phyloP scores from a whole-genome alignment of 495 filamentous ascomycete species.

The Trichoderma erinaceum region DNA sequence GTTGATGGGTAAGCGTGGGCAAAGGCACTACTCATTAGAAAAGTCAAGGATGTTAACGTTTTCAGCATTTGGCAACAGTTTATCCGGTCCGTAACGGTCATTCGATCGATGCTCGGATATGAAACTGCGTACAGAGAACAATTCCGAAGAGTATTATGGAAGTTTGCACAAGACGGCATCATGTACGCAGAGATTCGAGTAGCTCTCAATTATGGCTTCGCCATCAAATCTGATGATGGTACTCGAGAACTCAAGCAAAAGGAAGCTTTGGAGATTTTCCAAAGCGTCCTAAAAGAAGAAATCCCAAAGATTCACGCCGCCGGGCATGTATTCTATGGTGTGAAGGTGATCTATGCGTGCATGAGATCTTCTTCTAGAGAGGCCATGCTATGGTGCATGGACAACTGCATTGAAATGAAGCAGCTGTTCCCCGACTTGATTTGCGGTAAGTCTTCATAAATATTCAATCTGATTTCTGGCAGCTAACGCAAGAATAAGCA shows the following conservation, averaged over 20 bases:
- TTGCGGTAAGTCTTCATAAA: constrained; percentile 32
- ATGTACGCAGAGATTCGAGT: constrained; percentile 16
- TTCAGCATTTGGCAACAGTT: constrained; percentile 13
- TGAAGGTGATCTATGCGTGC: constrained; percentile 34
- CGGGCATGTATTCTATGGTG: constrained; percentile 22
- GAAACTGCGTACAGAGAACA: constrained; percentile 15
- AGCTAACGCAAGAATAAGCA: background rate
- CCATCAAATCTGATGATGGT: constrained; percentile 14
- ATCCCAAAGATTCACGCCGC: constrained; percentile 14
- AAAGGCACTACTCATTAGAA: background rate
- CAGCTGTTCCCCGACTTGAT: constrained; percentile 60
- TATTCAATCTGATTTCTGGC: background rate
- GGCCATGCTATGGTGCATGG: constrained; percentile 56
- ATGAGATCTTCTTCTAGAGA: constrained; percentile 42
- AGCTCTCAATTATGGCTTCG: constrained; percentile 14
- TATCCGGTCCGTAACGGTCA: constrained; percentile 1
- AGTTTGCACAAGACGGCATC: constrained; percentile 16
- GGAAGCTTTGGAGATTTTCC: constrained; percentile 8
- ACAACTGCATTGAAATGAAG: constrained; percentile 68
- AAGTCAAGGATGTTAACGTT: background rate
- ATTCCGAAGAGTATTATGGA: constrained; percentile 13
- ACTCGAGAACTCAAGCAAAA: background rate
- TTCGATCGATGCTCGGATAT: constrained; percentile 15
- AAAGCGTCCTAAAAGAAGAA: background rate
- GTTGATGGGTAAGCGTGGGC: constrained; percentile 11